Base-by-base conservation (phyloP, 225 moss, liverwort and hornwort genomes). In the Physcomitrellopsis africana region DNA sequence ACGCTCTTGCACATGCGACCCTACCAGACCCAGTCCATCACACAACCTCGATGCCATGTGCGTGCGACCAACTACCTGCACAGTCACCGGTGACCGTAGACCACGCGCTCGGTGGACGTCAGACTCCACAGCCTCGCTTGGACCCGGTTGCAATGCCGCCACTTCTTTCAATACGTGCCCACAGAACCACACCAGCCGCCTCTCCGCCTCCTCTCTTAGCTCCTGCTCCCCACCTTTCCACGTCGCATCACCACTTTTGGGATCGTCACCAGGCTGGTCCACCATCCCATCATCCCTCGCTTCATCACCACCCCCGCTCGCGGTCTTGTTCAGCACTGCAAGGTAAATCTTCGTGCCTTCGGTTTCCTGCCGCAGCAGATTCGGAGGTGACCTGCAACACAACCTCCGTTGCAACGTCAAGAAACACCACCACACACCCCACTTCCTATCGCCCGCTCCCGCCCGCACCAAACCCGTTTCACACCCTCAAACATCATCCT, bases 151-250 rank as follows among this genome's bases (percentile, higher is more conserved):
- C 80, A 91, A 83, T 37, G 78, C 76, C 22, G 93, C 89, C 77
- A 93, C 93, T 80, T 95, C 95, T 79, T 92, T 95, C 76, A 99
- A 78, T 64, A 95, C 88, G 82, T 93, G 99, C 56, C 92, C 91
- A 81, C 90, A 99, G 72, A 89, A 99, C 22, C 89, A 86, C 53
- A 99, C 88, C 47, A 99, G 84, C 54, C 93, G 87, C 57, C 94
- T 89, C 76, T 99, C 99, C 12, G 95, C 90, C 82, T 95, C 95
- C 68, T 95, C 97, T 55, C 85, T 75, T 62, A 92, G 82, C 76
- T 92, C 92, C 65, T 79, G 81, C 19, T 92, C 87, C 60, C 86
- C 90, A 1, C 80, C 90, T 80, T 89, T 87, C 18, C 61, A 82
- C 22, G 78, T 55, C 41, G 76, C 23, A 64, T 84, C 92, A 16